These are phyloP conservation scores for Cladosporium sp. DNA, from an alignment of 2,329 filamentous ascomycete species.

Conservation along the genomic window DNA sequence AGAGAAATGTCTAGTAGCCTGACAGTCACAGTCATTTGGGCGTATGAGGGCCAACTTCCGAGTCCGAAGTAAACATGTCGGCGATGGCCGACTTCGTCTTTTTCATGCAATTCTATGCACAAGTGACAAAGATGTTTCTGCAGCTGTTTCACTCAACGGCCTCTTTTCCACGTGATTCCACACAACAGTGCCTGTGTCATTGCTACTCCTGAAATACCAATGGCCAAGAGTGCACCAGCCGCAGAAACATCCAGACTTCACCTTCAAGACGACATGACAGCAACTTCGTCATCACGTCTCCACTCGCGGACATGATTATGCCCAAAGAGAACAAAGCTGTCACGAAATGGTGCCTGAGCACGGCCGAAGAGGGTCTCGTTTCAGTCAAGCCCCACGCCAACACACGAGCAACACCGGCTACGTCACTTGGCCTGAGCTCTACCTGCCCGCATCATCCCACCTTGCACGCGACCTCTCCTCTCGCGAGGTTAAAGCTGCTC, in stretches of 20 bases:
- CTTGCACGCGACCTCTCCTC: constrained; percentile 8
- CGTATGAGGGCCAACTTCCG: too few species aligned
- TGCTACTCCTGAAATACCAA: too few species aligned
- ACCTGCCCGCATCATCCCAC: constrained; percentile 9
- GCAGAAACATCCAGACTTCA: background rate
- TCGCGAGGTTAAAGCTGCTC: constrained; percentile 5
- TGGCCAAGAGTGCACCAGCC: background rate
- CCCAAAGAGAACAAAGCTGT: background rate
- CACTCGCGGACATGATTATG: background rate
- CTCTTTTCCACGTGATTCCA: too few species aligned
- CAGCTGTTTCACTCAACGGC: too few species aligned
- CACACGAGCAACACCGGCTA: background rate
- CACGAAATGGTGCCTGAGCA: constrained; percentile 4
- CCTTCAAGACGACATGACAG: background rate
- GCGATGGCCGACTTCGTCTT: too few species aligned
- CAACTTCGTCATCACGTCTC: constrained; percentile 5
- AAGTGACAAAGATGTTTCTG: too few species aligned
- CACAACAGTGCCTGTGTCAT: too few species aligned
- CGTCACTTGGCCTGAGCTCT: constrained; percentile 7
- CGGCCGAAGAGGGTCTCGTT: background rate
- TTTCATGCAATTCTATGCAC: too few species aligned
- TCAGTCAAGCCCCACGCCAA: background rate
- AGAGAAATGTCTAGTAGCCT: too few species aligned
- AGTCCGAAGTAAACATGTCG: too few species aligned
- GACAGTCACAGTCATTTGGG: too few species aligned